Base-by-base conservation (phyloP, 495 filamentous ascomycete species). In the Daldinia loculata region DNA sequence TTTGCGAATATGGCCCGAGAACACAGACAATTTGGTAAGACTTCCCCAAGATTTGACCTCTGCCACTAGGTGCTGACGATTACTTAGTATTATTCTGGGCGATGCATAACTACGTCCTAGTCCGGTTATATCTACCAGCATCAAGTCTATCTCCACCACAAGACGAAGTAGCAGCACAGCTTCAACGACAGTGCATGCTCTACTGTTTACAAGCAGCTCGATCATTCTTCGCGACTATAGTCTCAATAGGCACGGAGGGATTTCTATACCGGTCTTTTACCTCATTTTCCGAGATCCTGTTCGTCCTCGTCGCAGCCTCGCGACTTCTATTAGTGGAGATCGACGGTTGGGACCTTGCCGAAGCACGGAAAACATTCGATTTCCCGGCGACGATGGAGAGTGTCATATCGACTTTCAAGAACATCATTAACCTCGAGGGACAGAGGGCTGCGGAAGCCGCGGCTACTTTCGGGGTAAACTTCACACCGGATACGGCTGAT, bases 51-150 rank as follows among this genome's bases (percentile, higher is more conserved):
- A 22, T 26, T 61, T 32, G 43, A 60, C 12, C 5, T 43, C 36
- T 45, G 0, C 1, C 22, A 48, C 43, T 22, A 1, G 43, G 19
- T 2, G 14, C 38, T 77, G 17, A 70, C 41, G 8, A 9, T 64
- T 15, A 22, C 14, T 11, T 32, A 80, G 78, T 76, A 6, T 19
- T 72, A 1, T 74, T 78, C 38, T 75, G 71, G 69, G 56, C 64
- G 19, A 67, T 76, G 26, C 70, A 77, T 43, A 66, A 73, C 39
- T 74, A 75, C 34, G 57, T 76, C n/a, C 39, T 75, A 2, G 72
- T 77, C 26, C 75, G 76, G 3, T 50, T 80, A 50, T 76, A 80
- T 51, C 64, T 79, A 14, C 76, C 77, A 5, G 74, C 75, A 29
- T 75, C 69, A 22, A 69, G 70, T 26, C 27, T 70, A n/a, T 57